Base-by-base conservation (phyloP, 1,284 basidiomycete species). In the Ustilago shanxiensis region DNA sequence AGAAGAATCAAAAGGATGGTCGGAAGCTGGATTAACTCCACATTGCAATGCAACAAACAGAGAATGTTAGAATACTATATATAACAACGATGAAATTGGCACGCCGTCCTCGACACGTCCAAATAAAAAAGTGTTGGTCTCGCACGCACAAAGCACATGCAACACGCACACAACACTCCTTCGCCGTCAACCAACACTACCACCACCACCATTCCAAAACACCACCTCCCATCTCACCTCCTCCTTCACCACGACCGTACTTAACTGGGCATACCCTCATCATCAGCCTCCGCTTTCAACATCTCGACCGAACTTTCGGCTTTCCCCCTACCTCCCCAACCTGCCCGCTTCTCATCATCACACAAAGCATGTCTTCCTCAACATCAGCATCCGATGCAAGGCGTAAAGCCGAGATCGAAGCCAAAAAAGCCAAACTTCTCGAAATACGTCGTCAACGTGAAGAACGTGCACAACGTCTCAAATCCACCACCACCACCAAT, bases 371-470 rank as follows among this genome's bases (percentile, higher is more conserved):
- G 66, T 59, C 63, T 13, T 67, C 64, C 10, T 60, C 71, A 3
- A 57, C 70, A 0, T 57, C 72, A 3, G 62, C 70, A 18, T 55
- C 71, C 14, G 67, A 81, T 35, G 87, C 88, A 57, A 77, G 87
- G 56, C 89, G 92, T 44, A 87, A 91, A 81, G 90, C 91, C 81
- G 95, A 98, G 87, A 93, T 98, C 72, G 94, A 95, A 87, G 93
- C 92, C 45, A 99, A 98, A 87, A 89, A 92, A 68, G 91, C 91
- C 8, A 95, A 95, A 86, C 91, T 98, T 47, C 93, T 91, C 53
- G 93, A 95, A 74, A 89, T 95, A 31, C 89, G 92, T 68, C 90
- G 91, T 82, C 92, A 91, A 44, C 88, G 93, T 45, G 90, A 90
- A 53, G 90, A 92, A 70, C 88, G 93, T 71, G 90, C 69, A 11